A percentile compares a stretch with the other conserved stretches of the same genome.
These are phyloP conservation scores for Pholiota conissans DNA, from an alignment of 768 basidiomycete species.

Conservation along the genomic window DNA sequence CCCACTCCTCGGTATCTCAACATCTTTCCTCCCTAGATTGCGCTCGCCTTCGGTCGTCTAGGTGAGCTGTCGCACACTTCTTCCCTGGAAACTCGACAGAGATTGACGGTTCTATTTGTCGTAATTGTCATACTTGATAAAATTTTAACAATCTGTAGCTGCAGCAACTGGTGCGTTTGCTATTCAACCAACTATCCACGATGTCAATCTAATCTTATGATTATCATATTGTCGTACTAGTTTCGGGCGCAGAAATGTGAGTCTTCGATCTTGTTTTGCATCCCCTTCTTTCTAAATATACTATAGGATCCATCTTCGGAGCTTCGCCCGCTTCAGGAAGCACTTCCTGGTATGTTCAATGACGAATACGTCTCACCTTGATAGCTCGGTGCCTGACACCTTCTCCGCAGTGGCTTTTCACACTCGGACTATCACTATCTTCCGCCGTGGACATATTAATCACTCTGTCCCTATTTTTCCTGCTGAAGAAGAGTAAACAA, in stretches of 20 bases:
- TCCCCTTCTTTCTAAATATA: not conserved
- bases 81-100: not conserved
- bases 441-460: constrained; percentile 48
- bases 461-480: constrained; percentile 40
- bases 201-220: not conserved
- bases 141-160: constrained; percentile 12
- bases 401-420: constrained; percentile 45
- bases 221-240: not conserved
- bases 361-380: not conserved
- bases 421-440: constrained; percentile 49
- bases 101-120: too few relatives aligned
- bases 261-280: not conserved
- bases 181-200: not conserved
- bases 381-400: not conserved
- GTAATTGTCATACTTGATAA: constrained; percentile 2
- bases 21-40: not conserved
- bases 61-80: not conserved
- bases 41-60: constrained; percentile 4
- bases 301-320: constrained; percentile 6
- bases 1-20: not conserved
- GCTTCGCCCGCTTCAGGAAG: constrained; percentile 7
- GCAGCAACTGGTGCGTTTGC: constrained; percentile 25
- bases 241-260: constrained; percentile 11
- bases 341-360: constrained; percentile 13
- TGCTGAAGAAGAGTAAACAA: constrained; percentile 36